Percentiles rank a stretch among this genome's conserved stretches.
These are phyloP conservation scores for Cutaneotrichosporon sp. DNA, from an alignment of 1,284 basidiomycete species.

Conservation along the genomic window DNA sequence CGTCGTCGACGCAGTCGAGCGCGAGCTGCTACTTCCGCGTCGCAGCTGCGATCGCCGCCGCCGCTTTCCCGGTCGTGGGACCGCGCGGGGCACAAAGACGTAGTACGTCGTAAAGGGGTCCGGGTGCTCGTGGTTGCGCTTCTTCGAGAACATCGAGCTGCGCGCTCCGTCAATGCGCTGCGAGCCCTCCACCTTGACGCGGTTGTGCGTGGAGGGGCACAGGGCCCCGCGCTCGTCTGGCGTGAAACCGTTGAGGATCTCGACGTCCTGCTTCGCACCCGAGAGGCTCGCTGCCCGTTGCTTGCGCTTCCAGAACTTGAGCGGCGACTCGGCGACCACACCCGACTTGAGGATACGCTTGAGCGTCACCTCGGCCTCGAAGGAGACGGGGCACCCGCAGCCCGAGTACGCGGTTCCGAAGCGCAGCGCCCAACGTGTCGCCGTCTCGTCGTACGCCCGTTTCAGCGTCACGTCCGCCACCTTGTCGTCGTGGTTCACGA, in stretches of 20 bases:
- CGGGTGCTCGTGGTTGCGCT: background rate
- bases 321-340: background rate
- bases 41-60: background rate
- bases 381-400: constrained; percentile 18
- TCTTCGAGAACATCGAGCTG: background rate
- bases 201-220: constrained; percentile 24
- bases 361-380: background rate
- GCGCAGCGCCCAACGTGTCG: constrained; percentile 29
- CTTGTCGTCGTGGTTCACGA: constrained; percentile 44
- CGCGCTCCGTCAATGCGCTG: background rate
- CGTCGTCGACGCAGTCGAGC: background rate
- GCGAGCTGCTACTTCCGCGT: background rate
- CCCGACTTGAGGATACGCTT: background rate
- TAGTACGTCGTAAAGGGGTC: constrained; percentile 19
- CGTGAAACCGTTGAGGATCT: background rate
- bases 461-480: constrained; percentile 32
- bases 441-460: constrained; percentile 28
- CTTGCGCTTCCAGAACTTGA: constrained; percentile 18
- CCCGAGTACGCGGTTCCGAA: constrained; percentile 24
- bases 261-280: background rate
- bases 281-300: background rate
- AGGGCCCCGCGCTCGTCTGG: constrained; percentile 14
- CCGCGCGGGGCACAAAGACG: constrained; percentile 15
- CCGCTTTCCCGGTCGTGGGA: constrained; percentile 5
- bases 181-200: constrained; percentile 10